phyloP scores from a whole-genome alignment of 495 filamentous ascomycete species.

The Cercophora samala region DNA sequence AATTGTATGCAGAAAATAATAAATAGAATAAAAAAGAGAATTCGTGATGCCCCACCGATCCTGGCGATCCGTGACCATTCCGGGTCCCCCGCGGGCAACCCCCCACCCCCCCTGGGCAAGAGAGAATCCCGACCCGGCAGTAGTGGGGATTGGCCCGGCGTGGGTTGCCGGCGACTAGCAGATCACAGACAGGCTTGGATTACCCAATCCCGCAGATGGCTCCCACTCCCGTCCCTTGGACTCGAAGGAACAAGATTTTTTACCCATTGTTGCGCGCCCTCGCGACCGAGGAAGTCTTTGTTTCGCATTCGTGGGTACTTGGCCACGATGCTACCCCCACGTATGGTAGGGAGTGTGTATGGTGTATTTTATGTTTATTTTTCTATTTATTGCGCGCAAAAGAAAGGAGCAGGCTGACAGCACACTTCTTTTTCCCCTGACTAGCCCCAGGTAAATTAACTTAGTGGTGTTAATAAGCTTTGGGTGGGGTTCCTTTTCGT shows the following conservation, averaged over 20 bases:
- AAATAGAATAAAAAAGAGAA: no score
- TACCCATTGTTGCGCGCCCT: not conserved
- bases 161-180: slow-evolving; percentile 16
- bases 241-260: no score
- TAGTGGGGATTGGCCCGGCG: slow-evolving; percentile 20
- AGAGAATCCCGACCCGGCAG: slow-evolving; percentile 19
- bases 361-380: not conserved
- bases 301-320: not conserved
- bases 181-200: not conserved
- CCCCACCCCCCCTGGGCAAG: slow-evolving; percentile 8
- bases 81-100: slow-evolving; percentile 21
- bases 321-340: not conserved
- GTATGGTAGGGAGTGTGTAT: not conserved
- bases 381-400: not conserved
- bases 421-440: not conserved
- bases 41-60: slow-evolving; percentile 10
- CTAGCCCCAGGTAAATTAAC: not conserved
- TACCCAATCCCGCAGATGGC: not conserved
- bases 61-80: slow-evolving; percentile 28
- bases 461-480: not conserved
- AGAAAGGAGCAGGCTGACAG: not conserved
- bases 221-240: no score
- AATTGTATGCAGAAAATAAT: no score
- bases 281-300: not conserved
- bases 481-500: not conserved